A percentile compares a stretch with the other conserved stretches of the same genome.
Conservation (phyloP, 208 protist genomes). For the Crithidia bombi region DNA sequence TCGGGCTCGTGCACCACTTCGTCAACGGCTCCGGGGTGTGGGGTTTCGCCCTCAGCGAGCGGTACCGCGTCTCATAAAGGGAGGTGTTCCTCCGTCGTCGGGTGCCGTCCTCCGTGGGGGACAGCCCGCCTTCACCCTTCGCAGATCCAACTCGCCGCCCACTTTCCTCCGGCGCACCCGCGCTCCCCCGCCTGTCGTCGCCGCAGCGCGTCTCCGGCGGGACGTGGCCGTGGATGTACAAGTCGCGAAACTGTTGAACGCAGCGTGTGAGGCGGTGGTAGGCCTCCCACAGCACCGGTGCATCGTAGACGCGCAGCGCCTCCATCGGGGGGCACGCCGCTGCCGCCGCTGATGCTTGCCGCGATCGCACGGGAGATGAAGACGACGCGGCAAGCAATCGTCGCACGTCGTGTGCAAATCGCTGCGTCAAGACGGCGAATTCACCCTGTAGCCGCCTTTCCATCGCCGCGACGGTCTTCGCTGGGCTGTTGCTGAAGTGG, state of each 20-base stretch:
- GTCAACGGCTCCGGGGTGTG: too few relatives aligned
- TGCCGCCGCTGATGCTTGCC: not conserved
- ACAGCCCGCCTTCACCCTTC: too few relatives aligned
- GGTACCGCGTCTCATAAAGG: conserved; percentile 25
- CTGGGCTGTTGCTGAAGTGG: conserved; percentile 27
- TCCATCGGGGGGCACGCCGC: conserved; percentile 10
- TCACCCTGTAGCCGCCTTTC: conserved; percentile 33
- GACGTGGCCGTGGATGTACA: conserved; percentile 36
- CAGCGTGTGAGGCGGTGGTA: conserved; percentile 30
- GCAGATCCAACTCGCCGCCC: not conserved
- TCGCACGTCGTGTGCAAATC: conserved; percentile 57
- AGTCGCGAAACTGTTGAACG: conserved; percentile 26
- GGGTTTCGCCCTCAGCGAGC: conserved; percentile 1
- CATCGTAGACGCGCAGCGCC: conserved; percentile 34
- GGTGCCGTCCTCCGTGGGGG: not conserved
- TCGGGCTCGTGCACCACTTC: not conserved
- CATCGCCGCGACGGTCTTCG: conserved; percentile 22
- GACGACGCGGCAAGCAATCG: conserved; percentile 32
- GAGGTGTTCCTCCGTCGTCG: not conserved
- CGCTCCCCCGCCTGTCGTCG: not conserved
- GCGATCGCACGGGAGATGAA: not conserved
- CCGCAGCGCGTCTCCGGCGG: not conserved
- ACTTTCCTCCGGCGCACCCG: not conserved
- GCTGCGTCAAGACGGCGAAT: conserved; percentile 34
- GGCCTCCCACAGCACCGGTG: conserved; percentile 29